Base-by-base conservation (phyloP, 495 filamentous ascomycete species). In the Penicillium maclennaniae region DNA sequence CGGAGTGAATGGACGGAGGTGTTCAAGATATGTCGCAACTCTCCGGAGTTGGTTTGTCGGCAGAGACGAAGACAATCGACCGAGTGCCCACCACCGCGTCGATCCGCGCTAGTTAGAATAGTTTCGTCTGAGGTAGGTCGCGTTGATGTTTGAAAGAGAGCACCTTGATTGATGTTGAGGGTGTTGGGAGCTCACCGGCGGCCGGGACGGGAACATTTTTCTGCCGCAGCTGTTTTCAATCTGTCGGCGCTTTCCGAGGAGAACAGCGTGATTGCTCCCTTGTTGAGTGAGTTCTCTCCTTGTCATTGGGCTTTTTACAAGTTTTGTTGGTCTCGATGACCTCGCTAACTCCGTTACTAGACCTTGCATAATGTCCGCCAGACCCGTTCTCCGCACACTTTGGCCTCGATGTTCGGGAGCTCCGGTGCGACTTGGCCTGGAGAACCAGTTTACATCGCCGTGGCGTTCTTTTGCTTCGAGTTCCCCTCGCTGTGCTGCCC, bases 121-220 rank as follows among this genome's bases (percentile, higher is more conserved):
- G 36, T 51, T 42, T 51, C 26, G 37, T 53, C 41, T 40, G 45
- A 47, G 19, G 38, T 38, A 40, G 26, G 58, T 45, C 54, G 43
- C 47, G 45, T 59, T 50, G 44, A 43, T 48, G 42, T 31, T 43
- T 51, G 39, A 53, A 51, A 36, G 52, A 42, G 39, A 53, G 53
- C 23, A 23, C 23, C 23, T 23, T 23, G 23, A 23, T 63, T 58
- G 59, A 63, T 55, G 71, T 73, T 73, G 71, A 73, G 67, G 68
- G 59, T 58, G 70, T 70, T 70, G 69, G 64, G 68, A 68, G 64
- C 65, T 72, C 72, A 72, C 72, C 70, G 72, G 70, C 62, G 56
- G 65, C 67, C 70, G 63, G 70, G 69, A 67, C 68, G 62, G 72
- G 70, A 73, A 73, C 61, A 72, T 75, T 75, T 75, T 75, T 75